Base-by-base conservation (phyloP, 257 asterid genomes). In the Gentiana dahurica region DNA sequence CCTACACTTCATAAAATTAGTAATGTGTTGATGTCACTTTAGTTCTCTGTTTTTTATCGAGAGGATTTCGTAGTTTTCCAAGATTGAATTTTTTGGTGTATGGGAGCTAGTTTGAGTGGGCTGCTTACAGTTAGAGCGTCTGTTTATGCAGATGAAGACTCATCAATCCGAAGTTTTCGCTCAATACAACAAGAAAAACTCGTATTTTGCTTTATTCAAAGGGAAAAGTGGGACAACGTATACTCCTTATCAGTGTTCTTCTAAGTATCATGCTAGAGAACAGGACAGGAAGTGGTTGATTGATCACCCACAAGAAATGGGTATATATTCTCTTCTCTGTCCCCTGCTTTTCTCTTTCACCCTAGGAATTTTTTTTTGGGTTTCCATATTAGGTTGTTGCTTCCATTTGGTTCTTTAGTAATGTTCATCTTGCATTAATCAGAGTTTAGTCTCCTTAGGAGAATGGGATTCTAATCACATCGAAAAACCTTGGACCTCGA, bases 141-240 rank as follows among this genome's bases (percentile, higher is more conserved):
- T 49, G 7, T 54, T 34, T 45, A 58, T 61, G 45, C 80, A 89
- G 98, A 68, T 87, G 75, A 76, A 75, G 73, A 51, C 55, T 55
- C 78, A 79, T 70, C 77, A 68, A 35, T 34, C 79, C 0, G 88
- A 73, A 57, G 75, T 73, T 64, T 78, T 67, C 77, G 94, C 82
- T 62, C 35, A 71, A 65, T 90, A 57, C 76, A 71, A 73, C 76
- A 90, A 87, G 85, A 81, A 60, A 50, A 64, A 59, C 54, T 90
- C 98, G 53, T 69, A 86, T 11, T 90, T 90, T 55, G 98, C 92
- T 34, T 64, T 90, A 55, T 89, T 78, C 61, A 73, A 71, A 53
- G 84, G 94, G 65, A 76, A 71, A 48, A 61, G 58, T 48, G 61
- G 65, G 65, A 67, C 71, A 38, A 45, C 59, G 55, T 56, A 73